A percentile compares a stretch with the other conserved stretches of the same genome.
Evolutionary conservation across 768 basidiomycete genomes (phyloP).

Genomic region (Pleurotus tuoliensis): DNA sequence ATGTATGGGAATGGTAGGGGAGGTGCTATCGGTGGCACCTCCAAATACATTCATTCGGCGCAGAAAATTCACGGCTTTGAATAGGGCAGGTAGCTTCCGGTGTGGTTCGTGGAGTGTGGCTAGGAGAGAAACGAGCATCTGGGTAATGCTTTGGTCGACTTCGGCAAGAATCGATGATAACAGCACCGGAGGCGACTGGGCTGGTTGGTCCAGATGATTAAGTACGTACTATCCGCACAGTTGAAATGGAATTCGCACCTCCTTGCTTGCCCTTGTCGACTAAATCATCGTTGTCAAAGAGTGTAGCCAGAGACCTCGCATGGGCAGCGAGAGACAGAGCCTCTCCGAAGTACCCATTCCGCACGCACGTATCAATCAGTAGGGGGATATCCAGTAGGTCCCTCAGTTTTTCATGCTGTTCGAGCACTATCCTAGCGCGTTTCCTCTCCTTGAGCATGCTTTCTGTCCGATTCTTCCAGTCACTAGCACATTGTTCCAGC

Average conservation of each 20-base stretch:
- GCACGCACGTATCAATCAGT: conserved; percentile 89
- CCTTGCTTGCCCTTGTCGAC: not conserved
- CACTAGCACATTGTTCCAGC: conserved; percentile 67
- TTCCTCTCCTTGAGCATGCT: conserved; percentile 69
- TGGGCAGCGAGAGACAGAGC: conserved; percentile 83
- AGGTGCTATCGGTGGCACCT: not conserved
- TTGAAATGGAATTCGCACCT: conserved; percentile 5
- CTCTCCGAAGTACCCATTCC: conserved; percentile 90
- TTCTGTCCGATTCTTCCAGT: conserved; percentile 73
- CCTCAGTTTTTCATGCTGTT: conserved; percentile 90
- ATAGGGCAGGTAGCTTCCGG: conserved; percentile 80
- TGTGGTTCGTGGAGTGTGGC: conserved; percentile 77
- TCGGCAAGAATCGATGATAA: conserved; percentile 62
- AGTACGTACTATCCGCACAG: not conserved
- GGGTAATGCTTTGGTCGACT: conserved; percentile 60
- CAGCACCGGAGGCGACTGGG: conserved; percentile 42
- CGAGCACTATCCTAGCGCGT: conserved; percentile 81
- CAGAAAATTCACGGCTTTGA: conserved; percentile 87
- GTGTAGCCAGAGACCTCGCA: conserved; percentile 44
- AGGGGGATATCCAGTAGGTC: conserved; percentile 89
- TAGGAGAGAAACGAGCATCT: conserved; percentile 78
- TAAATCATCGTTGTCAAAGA: not conserved
- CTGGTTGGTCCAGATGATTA: conserved; percentile 20
- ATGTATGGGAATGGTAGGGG: not conserved
- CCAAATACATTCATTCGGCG: conserved; percentile 74